Evolutionary conservation across 2,329 filamentous ascomycete species (phyloP).

Genomic region (Aspergillus clavatus): DNA sequence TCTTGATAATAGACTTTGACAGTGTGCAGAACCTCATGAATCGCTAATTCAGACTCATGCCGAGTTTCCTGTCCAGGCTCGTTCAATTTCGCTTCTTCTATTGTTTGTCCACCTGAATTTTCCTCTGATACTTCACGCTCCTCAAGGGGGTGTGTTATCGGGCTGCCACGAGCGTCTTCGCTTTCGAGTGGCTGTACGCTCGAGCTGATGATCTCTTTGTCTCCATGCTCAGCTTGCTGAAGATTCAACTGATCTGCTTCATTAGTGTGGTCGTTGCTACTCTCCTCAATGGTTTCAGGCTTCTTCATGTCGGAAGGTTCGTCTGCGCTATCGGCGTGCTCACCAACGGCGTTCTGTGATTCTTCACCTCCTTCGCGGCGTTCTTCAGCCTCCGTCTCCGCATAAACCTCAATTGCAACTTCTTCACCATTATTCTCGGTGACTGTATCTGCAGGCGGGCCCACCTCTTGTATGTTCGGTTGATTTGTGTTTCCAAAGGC

Average conservation of each 20-base stretch:
- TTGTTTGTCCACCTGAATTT: constrained; percentile 6
- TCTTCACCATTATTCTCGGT: constrained; percentile 4
- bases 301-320: neutral
- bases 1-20: constrained; percentile 54
- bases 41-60: constrained; percentile 2
- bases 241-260: constrained; percentile 14
- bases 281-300: neutral
- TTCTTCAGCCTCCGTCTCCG: constrained; percentile 5
- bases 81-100: constrained; percentile 2
- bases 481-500: constrained; percentile 6
- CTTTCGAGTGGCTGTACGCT: constrained; percentile 9
- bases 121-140: constrained; percentile 7
- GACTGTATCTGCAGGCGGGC: neutral
- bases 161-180: constrained; percentile 12
- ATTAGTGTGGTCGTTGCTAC: constrained; percentile 15
- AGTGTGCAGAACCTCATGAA: constrained; percentile 35
- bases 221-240: neutral
- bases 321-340: neutral
- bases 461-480: constrained; percentile 3
- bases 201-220: neutral
- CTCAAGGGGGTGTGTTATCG: constrained; percentile 9
- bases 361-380: constrained; percentile 7
- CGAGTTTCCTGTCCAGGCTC: constrained; percentile 9
- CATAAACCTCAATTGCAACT: neutral
- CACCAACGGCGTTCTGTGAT: neutral